A percentile compares a stretch with the other conserved stretches of the same genome.
Conservation (phyloP, 1,139 yeast species). For the Hemisphaericaspora lyxosophila region DNA sequence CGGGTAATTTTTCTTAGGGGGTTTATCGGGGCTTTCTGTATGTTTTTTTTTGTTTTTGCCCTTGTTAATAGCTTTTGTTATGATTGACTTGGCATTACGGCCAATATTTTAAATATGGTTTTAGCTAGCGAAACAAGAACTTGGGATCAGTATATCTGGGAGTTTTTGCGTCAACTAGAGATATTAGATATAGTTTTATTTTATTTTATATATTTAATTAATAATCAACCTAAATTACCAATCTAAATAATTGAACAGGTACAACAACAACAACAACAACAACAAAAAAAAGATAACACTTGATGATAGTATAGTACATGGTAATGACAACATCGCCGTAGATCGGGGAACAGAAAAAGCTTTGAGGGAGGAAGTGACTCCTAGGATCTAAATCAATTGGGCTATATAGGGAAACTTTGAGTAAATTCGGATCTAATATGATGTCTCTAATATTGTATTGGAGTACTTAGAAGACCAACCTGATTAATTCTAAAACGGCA, state of each 20-base stretch:
- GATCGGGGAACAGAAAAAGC: background rate
- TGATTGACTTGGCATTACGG: too few relatives aligned
- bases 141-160: too few relatives aligned
- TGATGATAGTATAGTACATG: background rate
- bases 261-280: too few relatives aligned
- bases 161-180: background rate
- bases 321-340: background rate
- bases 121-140: too few relatives aligned
- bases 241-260: background rate
- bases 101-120: too few relatives aligned
- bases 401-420: background rate
- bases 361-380: background rate
- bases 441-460: background rate
- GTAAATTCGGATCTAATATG: background rate
- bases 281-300: background rate
- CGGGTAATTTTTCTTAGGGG: background rate
- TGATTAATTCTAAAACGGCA: conserved; percentile 68
- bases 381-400: conserved; percentile 1
- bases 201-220: background rate
- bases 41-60: background rate
- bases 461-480: conserved; percentile 41
- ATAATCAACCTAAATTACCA: background rate
- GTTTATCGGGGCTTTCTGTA: background rate
- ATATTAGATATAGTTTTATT: background rate
- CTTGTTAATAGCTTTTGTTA: too few relatives aligned